Conservation (phyloP, 148 eudicot genomes). For the Chenopodium formosanum region DNA sequence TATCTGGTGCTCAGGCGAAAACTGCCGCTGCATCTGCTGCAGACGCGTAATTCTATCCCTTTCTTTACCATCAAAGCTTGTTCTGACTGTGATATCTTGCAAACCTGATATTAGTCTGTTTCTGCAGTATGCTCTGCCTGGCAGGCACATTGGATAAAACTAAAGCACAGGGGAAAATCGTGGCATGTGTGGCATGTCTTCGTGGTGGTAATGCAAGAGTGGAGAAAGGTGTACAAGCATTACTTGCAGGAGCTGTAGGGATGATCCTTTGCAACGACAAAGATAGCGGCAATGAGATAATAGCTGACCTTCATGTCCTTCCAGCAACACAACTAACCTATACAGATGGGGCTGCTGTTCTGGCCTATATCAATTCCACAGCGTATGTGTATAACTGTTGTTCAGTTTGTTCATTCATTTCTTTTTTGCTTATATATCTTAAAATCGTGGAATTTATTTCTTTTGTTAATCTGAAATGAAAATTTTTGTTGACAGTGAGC, state of each 20-base stretch:
- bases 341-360: constrained; percentile 41
- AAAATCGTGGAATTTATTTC: not conserved
- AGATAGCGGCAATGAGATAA: constrained; percentile 38
- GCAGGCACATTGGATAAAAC: constrained; percentile 43
- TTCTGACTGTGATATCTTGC: not conserved
- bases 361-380: constrained; percentile 49
- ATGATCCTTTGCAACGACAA: constrained; percentile 67
- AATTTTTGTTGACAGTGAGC: constrained; percentile 7
- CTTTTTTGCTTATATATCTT: not conserved
- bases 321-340: constrained; percentile 62
- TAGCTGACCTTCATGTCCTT: constrained; percentile 53
- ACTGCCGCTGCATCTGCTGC: constrained; percentile 35
- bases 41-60: constrained; percentile 38
- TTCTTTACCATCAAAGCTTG: too few relatives aligned
- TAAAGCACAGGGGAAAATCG: constrained; percentile 66
- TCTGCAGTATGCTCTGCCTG: constrained; percentile 40
- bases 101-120: not conserved
- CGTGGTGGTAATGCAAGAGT: constrained; percentile 48
- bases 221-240: constrained; percentile 45
- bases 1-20: constrained; percentile 44
- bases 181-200: constrained; percentile 66
- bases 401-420: too few relatives aligned
- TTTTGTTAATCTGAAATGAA: too few relatives aligned
- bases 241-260: constrained; percentile 59
- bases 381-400: constrained; percentile 24